Evolutionary conservation across 495 filamentous ascomycete genomes (phyloP), one percentile per base, ranked within the genome.

Genomic region (Articulospora tetracladia): DNA sequence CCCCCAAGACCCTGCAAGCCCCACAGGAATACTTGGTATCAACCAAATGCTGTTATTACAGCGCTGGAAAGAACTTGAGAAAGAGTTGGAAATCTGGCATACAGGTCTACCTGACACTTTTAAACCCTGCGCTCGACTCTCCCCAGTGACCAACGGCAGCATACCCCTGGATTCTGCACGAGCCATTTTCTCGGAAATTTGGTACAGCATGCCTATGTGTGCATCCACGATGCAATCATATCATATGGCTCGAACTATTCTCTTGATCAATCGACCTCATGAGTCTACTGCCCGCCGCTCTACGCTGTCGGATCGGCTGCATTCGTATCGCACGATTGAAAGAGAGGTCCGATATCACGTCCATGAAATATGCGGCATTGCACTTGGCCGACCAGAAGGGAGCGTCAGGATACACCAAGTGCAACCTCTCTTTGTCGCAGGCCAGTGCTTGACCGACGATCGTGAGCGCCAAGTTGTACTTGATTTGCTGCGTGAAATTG

Each of bases 221-320:
- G 80, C 79, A 0, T 83, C 83, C 3, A 80, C 80, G 11, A 86
- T 86, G 81, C 84, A 86, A 66, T 77, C 77, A 60, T 88, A 84
- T 64, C 83, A 88, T 63, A 84, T 88, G 79, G 80, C 81, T 0
- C 82, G 80, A 47, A 85, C 85, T 28, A 72, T 86, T 44, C 71
- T 88, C 13, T 74, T 85, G 11, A 78, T 84, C 66, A 82, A 88
- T 65, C 84, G 84, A 59, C 83, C 85, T 20, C 79, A 83, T 32
- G 77, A 83, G 39, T 78, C 81, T 8, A 83, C 80, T 1, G 74
- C 74, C 55, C 72, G 74, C 15, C 72, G 76, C 23, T 77, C 73
- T 30, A 80, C 79, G 1, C 74, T 85, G 48, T 74, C 76, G 1
- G 72, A 77, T 28, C 70, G 82, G 28, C 69, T 83, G 41, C 78